Evolutionary conservation across 1,284 basidiomycete species (phyloP), one percentile per base, ranked within the genome.

Genomic region (Laetiporus sulphureus): DNA sequence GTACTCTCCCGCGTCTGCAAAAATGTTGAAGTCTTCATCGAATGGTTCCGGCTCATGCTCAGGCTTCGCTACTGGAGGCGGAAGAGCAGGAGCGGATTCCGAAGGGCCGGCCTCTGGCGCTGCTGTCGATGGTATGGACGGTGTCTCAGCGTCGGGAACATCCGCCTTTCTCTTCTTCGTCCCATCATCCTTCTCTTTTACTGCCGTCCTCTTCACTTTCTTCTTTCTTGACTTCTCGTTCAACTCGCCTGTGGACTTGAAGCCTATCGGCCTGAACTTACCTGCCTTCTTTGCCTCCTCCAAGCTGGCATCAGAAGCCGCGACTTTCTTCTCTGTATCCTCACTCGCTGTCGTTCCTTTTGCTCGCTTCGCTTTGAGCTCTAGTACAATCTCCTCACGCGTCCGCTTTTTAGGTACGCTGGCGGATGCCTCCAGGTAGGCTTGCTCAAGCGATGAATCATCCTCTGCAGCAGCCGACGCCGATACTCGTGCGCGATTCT

Each of bases 1-100:
- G 60, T 95, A 96, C 32, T 91, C 87, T 6, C 84, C 91, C 1
- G 77, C 90, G 38, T 72, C 91, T 1, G 79, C 87, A 60, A 96
- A 96, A 42, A 95, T 95, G 55, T 87, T 77, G 42, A 83, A 69
- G 42, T 84, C 72, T 15, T 77, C 73, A 31, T 69, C 66, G 6
- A 66, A 35, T 3, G 62, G 57, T 42, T 69, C 67, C 24, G 54
- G 45, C n/a, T 44, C 48, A 12, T 41, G 47, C 22, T 42, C 49
- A 5, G 44, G 36, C 8, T 50, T 39, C 32, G 50, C 42, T n/a
- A n/a, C n/a, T n/a, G n/a, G n/a, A n/a, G n/a, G n/a, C n/a, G n/a
- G n/a, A n/a, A n/a, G n/a, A n/a, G 57, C 44, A n/a, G 57, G 41
- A 43, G 34, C 21, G 22, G 34, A 34, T 41, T 36, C 33, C 32